These are phyloP conservation scores for Fusarium kyushuense DNA, from an alignment of 2,329 filamentous ascomycete genomes.

Conservation along the genomic window DNA sequence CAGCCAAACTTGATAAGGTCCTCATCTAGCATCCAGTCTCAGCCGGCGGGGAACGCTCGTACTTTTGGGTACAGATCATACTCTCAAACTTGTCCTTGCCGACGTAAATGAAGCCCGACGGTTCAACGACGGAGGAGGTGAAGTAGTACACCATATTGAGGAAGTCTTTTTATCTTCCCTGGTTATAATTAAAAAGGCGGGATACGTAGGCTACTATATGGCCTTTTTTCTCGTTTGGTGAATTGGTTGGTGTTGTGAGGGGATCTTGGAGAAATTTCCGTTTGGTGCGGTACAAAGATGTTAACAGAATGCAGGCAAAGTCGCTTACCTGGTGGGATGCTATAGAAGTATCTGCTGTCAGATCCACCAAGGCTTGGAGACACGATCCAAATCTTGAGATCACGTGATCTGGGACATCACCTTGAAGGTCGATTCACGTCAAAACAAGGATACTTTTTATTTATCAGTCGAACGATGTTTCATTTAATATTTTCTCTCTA, in stretches of 20 bases:
- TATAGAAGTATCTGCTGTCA: background rate
- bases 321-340: background rate
- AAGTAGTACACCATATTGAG: slow-evolving; percentile 91
- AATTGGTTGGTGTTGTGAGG: slow-evolving; percentile 25
- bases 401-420: slow-evolving; percentile 29
- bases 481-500: too few species aligned
- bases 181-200: too few species aligned
- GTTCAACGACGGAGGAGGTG: slow-evolving; percentile 84
- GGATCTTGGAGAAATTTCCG: slow-evolving; percentile 44
- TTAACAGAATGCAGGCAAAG: slow-evolving; percentile 18
- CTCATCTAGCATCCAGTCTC: slow-evolving; percentile 75
- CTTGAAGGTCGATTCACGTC: background rate
- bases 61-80: slow-evolving; percentile 60
- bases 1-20: slow-evolving; percentile 94
- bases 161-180: fast-evolving
- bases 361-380: background rate
- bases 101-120: slow-evolving; percentile 90
- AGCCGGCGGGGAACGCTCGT: slow-evolving; percentile 26
- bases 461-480: too few species aligned
- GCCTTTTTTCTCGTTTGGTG: background rate
- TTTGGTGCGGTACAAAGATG: slow-evolving; percentile 22
- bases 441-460: background rate
- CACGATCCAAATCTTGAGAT: background rate
- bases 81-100: slow-evolving; percentile 99
- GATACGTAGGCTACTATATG: background rate